Base-by-base conservation (phyloP, 1,139 yeast species). In the Scheffersomyces lignicola region DNA sequence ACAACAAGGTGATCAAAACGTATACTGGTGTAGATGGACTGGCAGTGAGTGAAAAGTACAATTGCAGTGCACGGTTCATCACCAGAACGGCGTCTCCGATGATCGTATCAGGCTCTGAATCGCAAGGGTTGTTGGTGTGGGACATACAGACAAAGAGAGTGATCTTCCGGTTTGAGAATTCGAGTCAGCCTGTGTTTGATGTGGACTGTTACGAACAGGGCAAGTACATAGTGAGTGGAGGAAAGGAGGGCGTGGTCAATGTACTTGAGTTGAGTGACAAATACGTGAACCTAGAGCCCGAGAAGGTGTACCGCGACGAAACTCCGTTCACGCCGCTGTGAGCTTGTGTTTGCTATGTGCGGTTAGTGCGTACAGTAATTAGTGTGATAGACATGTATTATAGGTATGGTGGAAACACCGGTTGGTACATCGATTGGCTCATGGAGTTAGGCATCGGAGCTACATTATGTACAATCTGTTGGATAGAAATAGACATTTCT, bases 1-100 rank as follows among this genome's bases (percentile, higher is more conserved):
- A 78, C 42, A 86, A 86, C 46, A 72, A 71, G 40, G 89, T 89
- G 9, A 79, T 88, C 33, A 87, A 89, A 62, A 85, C 95, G 1
- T 87, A 74, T 52, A 61, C 58, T 35, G 76, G 80, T 18, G 33
- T 46, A 2, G 49, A 50, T 11, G 58, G 56, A 7, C 39, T 42
- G 4, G 60, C 69, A 1, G 51, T 74, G n/a, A 59, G 74, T 37
- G 71, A 64, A 32, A 70, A 68, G 38, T 76, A 53, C 48, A 61
- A 60, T 20, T 73, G 84, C 47, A 75, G 76, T 7, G 59, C 80
- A 22, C 65, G 60, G 26, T 78, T 81, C 42, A 56, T 75, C 11
- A 60, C 60, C 6, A 48, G 39, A 37, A 59, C 58, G 29, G 37
- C 34, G 38, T 42, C 51, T 7, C 73, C 80, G 1, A 44, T 73